A percentile compares a stretch with the other conserved stretches of the same genome.
phyloP scores from a whole-genome alignment of 108 stramenopile genomes.

The Nitzschia sp. region DNA sequence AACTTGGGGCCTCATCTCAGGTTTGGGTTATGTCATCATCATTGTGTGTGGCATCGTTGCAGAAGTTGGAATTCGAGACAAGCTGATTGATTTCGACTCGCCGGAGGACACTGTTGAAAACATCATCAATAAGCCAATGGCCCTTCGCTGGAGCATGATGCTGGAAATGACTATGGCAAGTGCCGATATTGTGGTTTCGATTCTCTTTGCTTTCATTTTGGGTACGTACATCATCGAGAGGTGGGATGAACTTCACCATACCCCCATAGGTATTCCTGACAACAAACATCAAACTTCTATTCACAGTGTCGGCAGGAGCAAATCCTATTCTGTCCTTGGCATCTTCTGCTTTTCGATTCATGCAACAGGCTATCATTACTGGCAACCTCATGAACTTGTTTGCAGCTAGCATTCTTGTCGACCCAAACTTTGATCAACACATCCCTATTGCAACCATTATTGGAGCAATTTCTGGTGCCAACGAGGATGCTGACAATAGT shows the following conservation, averaged over 20 bases:
- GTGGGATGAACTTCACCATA: not conserved
- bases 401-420: constrained; percentile 10
- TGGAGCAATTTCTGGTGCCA: not conserved
- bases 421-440: constrained; percentile 3
- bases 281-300: not conserved
- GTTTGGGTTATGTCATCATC: constrained; percentile 6
- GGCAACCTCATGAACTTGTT: constrained; percentile 8
- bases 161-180: constrained; percentile 13
- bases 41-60: constrained; percentile 18
- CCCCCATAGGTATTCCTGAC: not conserved
- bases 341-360: constrained; percentile 12
- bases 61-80: constrained; percentile 15
- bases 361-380: constrained; percentile 13
- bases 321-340: constrained; percentile 2
- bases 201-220: constrained; percentile 8
- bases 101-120: constrained; percentile 3
- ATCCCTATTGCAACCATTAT: not conserved
- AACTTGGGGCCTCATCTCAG: constrained; percentile 1
- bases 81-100: not conserved
- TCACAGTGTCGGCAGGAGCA: not conserved
- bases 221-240: not conserved
- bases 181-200: constrained; percentile 4
- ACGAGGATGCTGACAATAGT: not conserved
- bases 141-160: constrained; percentile 1
- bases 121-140: not conserved